phyloP scores from a whole-genome alignment of 2,329 filamentous ascomycete species.

The Emmonsiellopsis sp. region DNA sequence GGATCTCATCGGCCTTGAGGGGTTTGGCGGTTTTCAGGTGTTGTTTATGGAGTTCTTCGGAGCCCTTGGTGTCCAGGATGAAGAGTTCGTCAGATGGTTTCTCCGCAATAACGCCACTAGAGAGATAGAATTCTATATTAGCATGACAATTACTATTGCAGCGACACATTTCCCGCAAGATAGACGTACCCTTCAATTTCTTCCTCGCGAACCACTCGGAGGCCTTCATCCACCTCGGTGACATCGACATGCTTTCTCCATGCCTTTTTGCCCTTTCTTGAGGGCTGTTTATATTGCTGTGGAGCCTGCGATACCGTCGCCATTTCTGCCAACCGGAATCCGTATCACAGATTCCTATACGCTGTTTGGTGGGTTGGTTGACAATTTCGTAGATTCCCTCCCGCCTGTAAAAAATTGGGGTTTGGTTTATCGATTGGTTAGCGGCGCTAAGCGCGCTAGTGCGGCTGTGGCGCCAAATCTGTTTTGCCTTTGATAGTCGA shows the following conservation, averaged over 20 bases:
- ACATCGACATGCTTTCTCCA: constrained; percentile 99
- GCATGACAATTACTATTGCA: not conserved
- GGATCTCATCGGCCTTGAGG: constrained; percentile 85
- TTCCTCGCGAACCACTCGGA: constrained; percentile 78
- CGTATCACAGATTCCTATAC: not conserved
- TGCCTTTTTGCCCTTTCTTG: constrained; percentile 94
- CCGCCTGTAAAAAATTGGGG: not conserved
- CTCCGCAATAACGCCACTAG: constrained; percentile 75
- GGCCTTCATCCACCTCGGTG: constrained; percentile 70
- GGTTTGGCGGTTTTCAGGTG: constrained; percentile 63
- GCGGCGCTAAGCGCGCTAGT: constrained; percentile 17
- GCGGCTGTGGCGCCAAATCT: constrained; percentile 19
- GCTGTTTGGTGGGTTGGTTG: constrained; percentile 7
- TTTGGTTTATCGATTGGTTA: constrained; percentile 16
- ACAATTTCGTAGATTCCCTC: constrained; percentile 6
- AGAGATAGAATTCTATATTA: constrained; percentile 12
- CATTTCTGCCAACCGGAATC: constrained; percentile 19
- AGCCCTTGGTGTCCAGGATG: constrained; percentile 66
- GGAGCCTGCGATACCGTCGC: constrained; percentile 47
- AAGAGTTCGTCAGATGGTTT: constrained; percentile 78
- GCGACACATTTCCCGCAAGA: constrained; percentile 4
- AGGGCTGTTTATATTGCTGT: constrained; percentile 76
- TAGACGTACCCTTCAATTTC: constrained; percentile 70
- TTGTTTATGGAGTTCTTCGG: constrained; percentile 55
- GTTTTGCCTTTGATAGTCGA: not conserved